phyloP scores from a whole-genome alignment of 805 yeast genomes.

The Myxozyma neglecta region DNA sequence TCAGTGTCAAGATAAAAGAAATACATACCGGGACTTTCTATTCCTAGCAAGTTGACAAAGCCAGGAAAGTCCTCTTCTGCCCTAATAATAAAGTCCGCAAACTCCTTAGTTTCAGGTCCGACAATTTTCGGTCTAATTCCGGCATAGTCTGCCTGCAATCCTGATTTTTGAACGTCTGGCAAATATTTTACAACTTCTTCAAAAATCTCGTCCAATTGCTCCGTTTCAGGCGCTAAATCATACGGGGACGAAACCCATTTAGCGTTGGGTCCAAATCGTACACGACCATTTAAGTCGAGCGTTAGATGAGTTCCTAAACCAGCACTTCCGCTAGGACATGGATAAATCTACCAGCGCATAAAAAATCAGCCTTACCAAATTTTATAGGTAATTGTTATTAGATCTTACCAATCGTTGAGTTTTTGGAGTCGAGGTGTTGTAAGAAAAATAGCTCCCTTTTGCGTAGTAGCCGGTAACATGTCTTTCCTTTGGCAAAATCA shows the following conservation, averaged over 20 bases:
- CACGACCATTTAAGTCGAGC: slow-evolving; percentile 72
- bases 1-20: neutral
- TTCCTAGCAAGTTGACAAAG: slow-evolving; percentile 75
- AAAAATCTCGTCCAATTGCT: slow-evolving; percentile 56
- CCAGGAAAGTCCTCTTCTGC: slow-evolving; percentile 74
- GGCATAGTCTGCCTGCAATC: slow-evolving; percentile 64
- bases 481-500: slow-evolving; percentile 63
- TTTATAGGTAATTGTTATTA: neutral
- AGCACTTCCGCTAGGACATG: slow-evolving; percentile 69
- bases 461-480: slow-evolving; percentile 66
- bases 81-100: slow-evolving; percentile 72
- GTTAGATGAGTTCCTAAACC: slow-evolving; percentile 89
- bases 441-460: slow-evolving; percentile 79
- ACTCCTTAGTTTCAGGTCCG: slow-evolving; percentile 47
- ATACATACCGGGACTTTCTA: slow-evolving; percentile 66
- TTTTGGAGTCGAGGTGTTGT: slow-evolving; percentile 50
- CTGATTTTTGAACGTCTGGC: slow-evolving; percentile 55
- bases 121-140: slow-evolving; percentile 83
- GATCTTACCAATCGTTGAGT: slow-evolving; percentile 48
- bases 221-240: slow-evolving; percentile 37
- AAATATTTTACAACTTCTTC: slow-evolving; percentile 61
- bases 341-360: slow-evolving; percentile 53
- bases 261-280: slow-evolving; percentile 85
- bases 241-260: slow-evolving; percentile 60
- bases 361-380: neutral